A percentile compares a stretch with the other conserved stretches of the same genome.
Evolutionary conservation across 2,329 filamentous ascomycete genomes (phyloP).

Genomic region (Paraconiothyrium brasiliense): DNA sequence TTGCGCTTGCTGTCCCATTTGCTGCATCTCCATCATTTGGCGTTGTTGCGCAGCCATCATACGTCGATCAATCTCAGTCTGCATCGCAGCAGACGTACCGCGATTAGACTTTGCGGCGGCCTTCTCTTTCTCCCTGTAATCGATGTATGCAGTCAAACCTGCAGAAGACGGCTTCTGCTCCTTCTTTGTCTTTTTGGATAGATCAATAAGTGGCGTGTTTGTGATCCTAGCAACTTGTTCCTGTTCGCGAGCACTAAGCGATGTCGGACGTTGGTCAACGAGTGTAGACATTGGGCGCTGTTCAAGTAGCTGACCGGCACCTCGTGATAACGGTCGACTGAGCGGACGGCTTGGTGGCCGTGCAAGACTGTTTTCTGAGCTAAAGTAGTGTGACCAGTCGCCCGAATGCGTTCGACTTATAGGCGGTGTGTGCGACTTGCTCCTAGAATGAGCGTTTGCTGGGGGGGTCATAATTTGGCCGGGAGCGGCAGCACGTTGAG

Average conservation of each 20-base stretch:
- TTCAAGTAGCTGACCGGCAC: constrained; percentile 62
- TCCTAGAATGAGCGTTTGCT: constrained; percentile 64
- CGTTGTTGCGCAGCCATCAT: constrained; percentile 43
- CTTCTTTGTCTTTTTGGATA: constrained; percentile 63
- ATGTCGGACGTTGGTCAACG: constrained; percentile 63
- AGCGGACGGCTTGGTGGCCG: constrained; percentile 45
- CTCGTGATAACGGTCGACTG: constrained; percentile 64
- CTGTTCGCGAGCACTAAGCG: constrained; percentile 86
- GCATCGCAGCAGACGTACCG: constrained; percentile 42
- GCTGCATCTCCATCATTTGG: constrained; percentile 42
- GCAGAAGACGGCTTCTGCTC: constrained; percentile 54
- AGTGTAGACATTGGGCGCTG: constrained; percentile 68
- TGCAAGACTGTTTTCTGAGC: constrained; percentile 33
- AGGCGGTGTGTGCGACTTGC: constrained; percentile 61
- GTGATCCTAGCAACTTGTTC: constrained; percentile 87
- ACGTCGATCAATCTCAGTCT: constrained; percentile 48
- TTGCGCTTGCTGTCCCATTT: constrained; percentile 37
- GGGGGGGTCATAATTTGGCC: constrained; percentile 55
- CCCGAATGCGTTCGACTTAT: constrained; percentile 54
- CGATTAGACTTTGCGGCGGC: constrained; percentile 44
- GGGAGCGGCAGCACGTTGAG: constrained; percentile 70
- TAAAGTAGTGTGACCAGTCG: constrained; percentile 55
- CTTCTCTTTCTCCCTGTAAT: constrained; percentile 80
- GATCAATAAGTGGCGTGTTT: constrained; percentile 76
- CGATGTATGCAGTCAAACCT: constrained; percentile 79